Conservation (phyloP, 495 filamentous ascomycete species). For the Aspergillus sparsus region DNA sequence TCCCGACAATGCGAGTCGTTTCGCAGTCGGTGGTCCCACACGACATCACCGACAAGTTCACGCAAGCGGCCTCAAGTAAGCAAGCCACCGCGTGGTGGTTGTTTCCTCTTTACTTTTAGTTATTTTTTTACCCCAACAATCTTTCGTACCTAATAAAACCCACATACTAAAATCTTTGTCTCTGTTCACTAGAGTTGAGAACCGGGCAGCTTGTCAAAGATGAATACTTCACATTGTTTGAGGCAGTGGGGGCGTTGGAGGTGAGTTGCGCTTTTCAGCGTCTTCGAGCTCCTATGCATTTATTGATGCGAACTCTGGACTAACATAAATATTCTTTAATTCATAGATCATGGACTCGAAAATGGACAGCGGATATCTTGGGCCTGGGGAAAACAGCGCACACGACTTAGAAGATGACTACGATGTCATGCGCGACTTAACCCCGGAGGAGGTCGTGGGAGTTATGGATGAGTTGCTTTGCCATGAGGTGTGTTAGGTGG, state of each 20-base stretch:
- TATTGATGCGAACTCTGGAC: background rate
- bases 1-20: slow-evolving; percentile 37
- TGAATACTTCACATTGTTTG: slow-evolving; percentile 89
- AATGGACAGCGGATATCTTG: slow-evolving; percentile 91
- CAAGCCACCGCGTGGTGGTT: background rate
- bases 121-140: background rate
- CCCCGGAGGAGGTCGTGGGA: slow-evolving; percentile 79
- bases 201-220: slow-evolving; percentile 90
- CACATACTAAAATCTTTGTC: slow-evolving; percentile 13
- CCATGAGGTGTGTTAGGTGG: slow-evolving; percentile 64
- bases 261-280: slow-evolving; percentile 48
- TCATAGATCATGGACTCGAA: slow-evolving; percentile 94
- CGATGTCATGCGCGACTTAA: slow-evolving; percentile 67
- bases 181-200: slow-evolving; percentile 57
- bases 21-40: slow-evolving; percentile 54
- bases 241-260: slow-evolving; percentile 93
- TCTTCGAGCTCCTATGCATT: background rate
- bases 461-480: slow-evolving; percentile 93
- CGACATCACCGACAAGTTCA: slow-evolving; percentile 81
- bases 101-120: background rate
- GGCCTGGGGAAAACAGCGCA: slow-evolving; percentile 64
- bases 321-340: slow-evolving; percentile 13
- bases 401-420: slow-evolving; percentile 76
- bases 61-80: slow-evolving; percentile 67
- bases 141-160: background rate